Evolutionary conservation across 2,329 filamentous ascomycete genomes (phyloP).

Genomic region (Xylariaceae sp.): DNA sequence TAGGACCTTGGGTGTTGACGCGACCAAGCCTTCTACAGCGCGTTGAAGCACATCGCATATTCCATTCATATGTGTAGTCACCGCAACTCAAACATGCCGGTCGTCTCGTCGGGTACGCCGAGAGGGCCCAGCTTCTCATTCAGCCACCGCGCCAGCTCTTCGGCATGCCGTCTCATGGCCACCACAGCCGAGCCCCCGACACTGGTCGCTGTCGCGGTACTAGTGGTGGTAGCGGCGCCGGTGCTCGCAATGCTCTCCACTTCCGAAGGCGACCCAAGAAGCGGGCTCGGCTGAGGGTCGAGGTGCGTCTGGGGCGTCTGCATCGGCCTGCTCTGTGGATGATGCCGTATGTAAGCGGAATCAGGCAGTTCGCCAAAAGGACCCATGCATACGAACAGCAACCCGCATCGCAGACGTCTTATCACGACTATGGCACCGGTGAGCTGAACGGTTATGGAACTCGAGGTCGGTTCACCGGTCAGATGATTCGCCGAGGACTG

Average conservation of each 20-base stretch:
- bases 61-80: conserved; percentile 7
- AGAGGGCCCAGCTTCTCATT: conserved; percentile 54
- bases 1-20: too few species aligned
- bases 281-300: conserved; percentile 29
- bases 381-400: conserved; percentile 58
- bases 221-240: conserved; percentile 40
- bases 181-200: conserved; percentile 42
- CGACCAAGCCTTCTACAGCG: too few species aligned
- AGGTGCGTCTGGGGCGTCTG: conserved; percentile 17
- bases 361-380: conserved; percentile 13
- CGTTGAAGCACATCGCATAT: neutral
- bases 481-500: conserved; percentile 8
- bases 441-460: conserved; percentile 54
- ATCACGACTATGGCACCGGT: conserved; percentile 55
- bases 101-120: conserved; percentile 47
- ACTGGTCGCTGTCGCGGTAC: conserved; percentile 33
- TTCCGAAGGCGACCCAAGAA: conserved; percentile 37
- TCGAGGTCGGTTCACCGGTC: conserved; percentile 21
- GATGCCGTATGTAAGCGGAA: conserved; percentile 16
- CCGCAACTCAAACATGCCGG: conserved; percentile 22
- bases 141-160: conserved; percentile 54
- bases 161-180: conserved; percentile 49
- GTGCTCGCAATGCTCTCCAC: conserved; percentile 43
- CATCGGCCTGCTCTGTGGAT: conserved; percentile 21
- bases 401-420: conserved; percentile 50